phyloP scores from a whole-genome alignment of 176 grass and related monocot species.

The Zoysia japonica region DNA sequence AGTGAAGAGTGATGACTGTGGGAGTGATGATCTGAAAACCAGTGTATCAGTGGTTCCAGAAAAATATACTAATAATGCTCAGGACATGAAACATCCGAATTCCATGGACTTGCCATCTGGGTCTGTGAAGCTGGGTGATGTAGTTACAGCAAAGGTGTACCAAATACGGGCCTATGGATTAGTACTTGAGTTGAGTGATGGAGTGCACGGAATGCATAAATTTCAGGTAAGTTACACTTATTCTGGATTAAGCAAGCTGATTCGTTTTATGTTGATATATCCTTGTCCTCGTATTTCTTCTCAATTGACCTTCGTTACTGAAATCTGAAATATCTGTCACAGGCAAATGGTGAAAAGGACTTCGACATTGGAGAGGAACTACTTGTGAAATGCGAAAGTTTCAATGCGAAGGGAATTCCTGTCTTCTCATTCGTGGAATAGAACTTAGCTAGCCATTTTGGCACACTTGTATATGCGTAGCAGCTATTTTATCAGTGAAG shows the following conservation, averaged over 20 bases:
- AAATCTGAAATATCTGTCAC: slow-evolving; percentile 22
- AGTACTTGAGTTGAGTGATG: slow-evolving; percentile 84
- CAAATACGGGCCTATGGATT: slow-evolving; percentile 82
- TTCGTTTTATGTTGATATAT: background rate
- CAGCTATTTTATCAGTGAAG: slow-evolving; percentile 24
- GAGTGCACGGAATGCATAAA: slow-evolving; percentile 86
- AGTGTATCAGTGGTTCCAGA: slow-evolving; percentile 30
- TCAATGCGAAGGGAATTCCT: slow-evolving; percentile 77
- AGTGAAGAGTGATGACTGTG: slow-evolving; percentile 28
- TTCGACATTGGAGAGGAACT: slow-evolving; percentile 74
- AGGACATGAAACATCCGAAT: slow-evolving; percentile 31
- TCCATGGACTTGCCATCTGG: slow-evolving; percentile 32
- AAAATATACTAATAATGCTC: slow-evolving; percentile 30
- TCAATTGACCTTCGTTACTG: slow-evolving; percentile 2
- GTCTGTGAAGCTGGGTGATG: slow-evolving; percentile 74
- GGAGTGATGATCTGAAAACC: slow-evolving; percentile 27
- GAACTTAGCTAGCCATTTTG: slow-evolving; percentile 5
- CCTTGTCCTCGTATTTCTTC: background rate
- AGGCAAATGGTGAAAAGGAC: slow-evolving; percentile 57
- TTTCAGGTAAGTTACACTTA: slow-evolving; percentile 67
- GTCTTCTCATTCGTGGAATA: slow-evolving; percentile 66
- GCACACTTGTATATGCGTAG: slow-evolving; percentile 38
- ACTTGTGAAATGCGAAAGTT: slow-evolving; percentile 60
- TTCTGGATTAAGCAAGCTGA: background rate
- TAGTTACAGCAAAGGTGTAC: slow-evolving; percentile 75